Base-by-base conservation (phyloP, 1,284 basidiomycete species). In the Tremellales sp. region DNA sequence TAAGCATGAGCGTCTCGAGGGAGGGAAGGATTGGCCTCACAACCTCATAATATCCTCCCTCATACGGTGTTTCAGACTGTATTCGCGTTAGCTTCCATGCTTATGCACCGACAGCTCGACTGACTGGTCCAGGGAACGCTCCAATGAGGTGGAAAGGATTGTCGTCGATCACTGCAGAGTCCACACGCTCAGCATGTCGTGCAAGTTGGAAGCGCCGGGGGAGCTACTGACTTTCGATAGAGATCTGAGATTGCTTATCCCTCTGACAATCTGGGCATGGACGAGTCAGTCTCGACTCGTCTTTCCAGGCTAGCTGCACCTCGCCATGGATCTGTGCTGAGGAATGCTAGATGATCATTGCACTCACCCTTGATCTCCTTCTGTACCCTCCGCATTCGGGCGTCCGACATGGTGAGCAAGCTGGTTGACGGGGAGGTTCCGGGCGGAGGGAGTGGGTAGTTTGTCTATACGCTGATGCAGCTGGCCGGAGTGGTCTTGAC, bases 31-130 rank as follows among this genome's bases (percentile, higher is more conserved):
- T 38, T 36, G 39, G 39, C 79, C 87, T 71, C 60, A 93, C 89
- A 43, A 97, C 87, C 74, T 95, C 84, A 66, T 92, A 98, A 35
- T 80, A 80, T 16, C 95, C 95, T 28, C 92, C 92, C 61, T 92
- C 83, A 60, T 97, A 98, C 0, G 94, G 90, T 3, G 93, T 97
- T 42, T 82, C 92, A 50, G 73, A 60, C 58, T 73, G 60, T 1
- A 50, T 9, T 12, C 3, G 2, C 18, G 24, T 40, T 8, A 8
- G 13, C 19, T 18, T 18, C 32, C 16, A 24, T 33, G 22, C 16
- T 40, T 36, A 38, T 3, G 10, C 8, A 16, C 9, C 8, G 8
- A 16, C 2, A 2, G 28, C 37, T 34, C 24, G 19, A 66, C 74
- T 58, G 57, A 89, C 83, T 13, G 92, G 92, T 13, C 92, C 92